Percentiles rank a stretch among this genome's conserved stretches.
Evolutionary conservation across 106 monocot genomes (phyloP).

Genomic region (Allium sativum): DNA sequence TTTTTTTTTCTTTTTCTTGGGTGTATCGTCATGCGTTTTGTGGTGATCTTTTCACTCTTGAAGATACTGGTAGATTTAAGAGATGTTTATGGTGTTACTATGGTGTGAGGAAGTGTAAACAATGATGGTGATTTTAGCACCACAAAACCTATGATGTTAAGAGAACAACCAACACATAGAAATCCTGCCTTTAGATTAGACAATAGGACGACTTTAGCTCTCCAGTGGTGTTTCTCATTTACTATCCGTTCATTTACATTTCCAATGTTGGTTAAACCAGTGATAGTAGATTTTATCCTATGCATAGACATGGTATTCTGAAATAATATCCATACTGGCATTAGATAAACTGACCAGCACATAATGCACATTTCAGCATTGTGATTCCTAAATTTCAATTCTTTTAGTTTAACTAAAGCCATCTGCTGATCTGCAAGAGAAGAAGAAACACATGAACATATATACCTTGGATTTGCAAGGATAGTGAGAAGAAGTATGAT

Average conservation of each 20-base stretch:
- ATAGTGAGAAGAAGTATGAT: slow-evolving; percentile 25
- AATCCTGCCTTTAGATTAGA: too few relatives aligned
- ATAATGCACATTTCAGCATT: not conserved
- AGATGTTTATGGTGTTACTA: too few relatives aligned
- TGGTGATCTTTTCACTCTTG: too few relatives aligned
- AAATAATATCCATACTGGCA: slow-evolving; percentile 20
- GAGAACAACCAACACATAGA: too few relatives aligned
- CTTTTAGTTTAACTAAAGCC: not conserved
- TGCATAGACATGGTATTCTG: slow-evolving; percentile 33
- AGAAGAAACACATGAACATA: not conserved
- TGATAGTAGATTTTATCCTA: slow-evolving; percentile 24
- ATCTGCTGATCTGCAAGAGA: not conserved
- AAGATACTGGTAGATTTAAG: too few relatives aligned
- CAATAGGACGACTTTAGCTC: too few relatives aligned
- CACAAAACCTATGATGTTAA: too few relatives aligned
- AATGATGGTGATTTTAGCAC: too few relatives aligned
- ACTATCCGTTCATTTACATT: slow-evolving; percentile 40
- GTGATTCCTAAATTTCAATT: too few relatives aligned
- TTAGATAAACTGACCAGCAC: slow-evolving; percentile 19
- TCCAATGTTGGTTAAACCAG: slow-evolving; percentile 25
- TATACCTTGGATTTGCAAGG: slow-evolving; percentile 28
- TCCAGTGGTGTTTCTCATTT: slow-evolving; percentile 36
- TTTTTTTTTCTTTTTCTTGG: too few relatives aligned
- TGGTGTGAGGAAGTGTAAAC: too few relatives aligned
- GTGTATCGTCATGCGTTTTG: too few relatives aligned